These are phyloP conservation scores for Fusarium sp. DNA, from an alignment of 2,329 filamentous ascomycete genomes.

Conservation along the genomic window DNA sequence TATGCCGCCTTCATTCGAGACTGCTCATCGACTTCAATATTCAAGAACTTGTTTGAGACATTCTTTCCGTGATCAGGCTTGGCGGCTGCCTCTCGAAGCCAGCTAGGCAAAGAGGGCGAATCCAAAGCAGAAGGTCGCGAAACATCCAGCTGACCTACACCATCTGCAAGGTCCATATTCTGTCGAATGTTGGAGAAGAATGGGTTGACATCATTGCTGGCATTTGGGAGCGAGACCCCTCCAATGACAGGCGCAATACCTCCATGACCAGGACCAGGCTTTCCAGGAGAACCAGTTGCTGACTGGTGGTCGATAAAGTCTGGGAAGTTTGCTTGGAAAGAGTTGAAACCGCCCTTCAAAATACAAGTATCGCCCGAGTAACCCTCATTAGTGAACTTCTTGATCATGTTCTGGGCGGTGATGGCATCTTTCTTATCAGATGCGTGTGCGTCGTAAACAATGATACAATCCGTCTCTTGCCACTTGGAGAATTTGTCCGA, in stretches of 20 bases:
- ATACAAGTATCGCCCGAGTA: slow-evolving; percentile 79
- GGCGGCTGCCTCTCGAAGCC: slow-evolving; percentile 77
- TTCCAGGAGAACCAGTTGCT: slow-evolving; percentile 48
- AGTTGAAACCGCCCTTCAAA: slow-evolving; percentile 81
- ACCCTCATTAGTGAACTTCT: slow-evolving; percentile 89
- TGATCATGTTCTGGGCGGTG: slow-evolving; percentile 85
- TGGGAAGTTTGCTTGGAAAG: slow-evolving; percentile 74
- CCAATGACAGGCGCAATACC: slow-evolving; percentile 78
- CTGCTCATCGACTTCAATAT: slow-evolving; percentile 86
- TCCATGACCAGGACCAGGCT: slow-evolving; percentile 58
- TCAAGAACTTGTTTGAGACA: slow-evolving; percentile 84
- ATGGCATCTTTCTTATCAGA: slow-evolving; percentile 81
- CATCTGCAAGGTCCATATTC: slow-evolving; percentile 93
- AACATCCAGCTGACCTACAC: slow-evolving; percentile 83
- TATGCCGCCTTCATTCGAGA: slow-evolving; percentile 88
- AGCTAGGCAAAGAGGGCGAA: slow-evolving; percentile 70
- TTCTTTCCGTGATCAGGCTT: slow-evolving; percentile 76
- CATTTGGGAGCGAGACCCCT: slow-evolving; percentile 81
- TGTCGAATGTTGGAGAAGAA: slow-evolving; percentile 98
- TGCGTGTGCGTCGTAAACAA: slow-evolving; percentile 87
- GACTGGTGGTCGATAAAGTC: slow-evolving; percentile 66
- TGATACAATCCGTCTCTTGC: slow-evolving; percentile 76
- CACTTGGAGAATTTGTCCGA: slow-evolving; percentile 79
- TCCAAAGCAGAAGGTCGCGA: slow-evolving; percentile 57
- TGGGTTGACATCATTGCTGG: slow-evolving; percentile 76